A percentile compares a stretch with the other conserved stretches of the same genome.
Conservation (phyloP, 768 basidiomycete species). For the Boletus fagicola region DNA sequence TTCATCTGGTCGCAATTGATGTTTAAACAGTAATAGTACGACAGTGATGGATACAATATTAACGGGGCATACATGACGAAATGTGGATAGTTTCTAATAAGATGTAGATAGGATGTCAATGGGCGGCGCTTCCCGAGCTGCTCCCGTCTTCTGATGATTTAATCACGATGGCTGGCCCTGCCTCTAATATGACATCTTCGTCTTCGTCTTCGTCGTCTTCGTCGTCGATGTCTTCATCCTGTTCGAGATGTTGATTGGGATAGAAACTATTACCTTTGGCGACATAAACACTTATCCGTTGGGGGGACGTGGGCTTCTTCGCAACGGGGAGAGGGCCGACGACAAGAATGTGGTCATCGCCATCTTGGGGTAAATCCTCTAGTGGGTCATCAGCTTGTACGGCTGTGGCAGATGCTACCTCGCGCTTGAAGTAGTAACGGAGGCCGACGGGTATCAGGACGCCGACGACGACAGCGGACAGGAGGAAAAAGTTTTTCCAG, state of each 20-base stretch:
- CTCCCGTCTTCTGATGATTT: slow-evolving; percentile 32
- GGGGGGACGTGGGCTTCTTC: slow-evolving; percentile 40
- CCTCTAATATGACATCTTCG: slow-evolving; percentile 71
- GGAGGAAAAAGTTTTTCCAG: slow-evolving; percentile 83
- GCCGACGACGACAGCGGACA: slow-evolving; percentile 82
- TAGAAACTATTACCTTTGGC: slow-evolving; percentile 40
- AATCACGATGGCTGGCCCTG: slow-evolving; percentile 61
- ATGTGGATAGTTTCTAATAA: slow-evolving; percentile 6
- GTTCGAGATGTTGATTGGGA: slow-evolving; percentile 45
- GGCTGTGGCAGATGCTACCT: slow-evolving; percentile 44
- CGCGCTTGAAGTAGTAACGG: slow-evolving; percentile 74
- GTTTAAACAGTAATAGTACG: background rate
- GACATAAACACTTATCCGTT: slow-evolving; percentile 33
- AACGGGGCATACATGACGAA: slow-evolving; percentile 19
- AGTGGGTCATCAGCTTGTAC: slow-evolving; percentile 35
- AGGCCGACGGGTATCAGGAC: slow-evolving; percentile 93
- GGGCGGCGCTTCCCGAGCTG: slow-evolving; percentile 25
- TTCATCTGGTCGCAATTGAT: background rate
- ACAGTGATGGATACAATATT: slow-evolving; percentile 12
- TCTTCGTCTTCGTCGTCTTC: slow-evolving; percentile 64
- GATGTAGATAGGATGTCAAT: slow-evolving; percentile 14
- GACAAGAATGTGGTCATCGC: slow-evolving; percentile 52
- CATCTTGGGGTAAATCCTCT: slow-evolving; percentile 36
- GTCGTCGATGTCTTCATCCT: slow-evolving; percentile 61
- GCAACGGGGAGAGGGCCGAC: slow-evolving; percentile 50